phyloP scores from a whole-genome alignment of 306 rosid species.

The Malus sieversii region DNA sequence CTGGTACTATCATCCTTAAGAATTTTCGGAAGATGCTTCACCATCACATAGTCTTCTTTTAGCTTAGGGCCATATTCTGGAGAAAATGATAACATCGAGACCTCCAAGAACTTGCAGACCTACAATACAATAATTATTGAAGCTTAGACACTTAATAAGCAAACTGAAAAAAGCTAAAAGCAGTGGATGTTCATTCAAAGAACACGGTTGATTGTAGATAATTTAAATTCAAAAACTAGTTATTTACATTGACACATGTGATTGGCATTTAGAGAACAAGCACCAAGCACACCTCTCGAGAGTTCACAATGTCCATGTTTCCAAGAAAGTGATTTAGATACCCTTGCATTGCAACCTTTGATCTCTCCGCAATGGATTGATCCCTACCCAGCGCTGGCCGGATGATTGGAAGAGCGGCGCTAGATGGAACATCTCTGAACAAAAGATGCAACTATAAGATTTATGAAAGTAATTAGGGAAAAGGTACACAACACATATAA shows the following conservation, averaged over 20 bases:
- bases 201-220: not conserved
- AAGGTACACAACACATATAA: not conserved
- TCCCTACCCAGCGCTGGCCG: conserved; percentile 94
- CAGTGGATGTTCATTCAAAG: not conserved
- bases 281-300: conserved; percentile 73
- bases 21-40: conserved; percentile 86
- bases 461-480: conserved; percentile 16
- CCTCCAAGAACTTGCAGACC: conserved; percentile 99
- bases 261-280: conserved; percentile 11
- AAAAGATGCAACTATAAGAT: conserved; percentile 27
- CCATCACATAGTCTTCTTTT: conserved; percentile 93
- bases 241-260: not conserved
- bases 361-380: conserved; percentile 83
- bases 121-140: conserved; percentile 26
- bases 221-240: not conserved
- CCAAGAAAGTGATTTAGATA: conserved; percentile 95
- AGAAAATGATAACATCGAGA: conserved; percentile 81
- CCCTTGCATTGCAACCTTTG: conserved; percentile 94
- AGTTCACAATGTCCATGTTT: conserved; percentile 83
- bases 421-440: conserved; percentile 95
- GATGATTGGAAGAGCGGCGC: conserved; percentile 91
- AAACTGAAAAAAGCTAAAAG: not conserved
- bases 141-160: not conserved
- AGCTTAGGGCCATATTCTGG: conserved; percentile 94
- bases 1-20: conserved; percentile 47